Evolutionary conservation across 805 yeast genomes (phyloP).

Genomic region (Wickerhamomyces subpelliculosus): DNA sequence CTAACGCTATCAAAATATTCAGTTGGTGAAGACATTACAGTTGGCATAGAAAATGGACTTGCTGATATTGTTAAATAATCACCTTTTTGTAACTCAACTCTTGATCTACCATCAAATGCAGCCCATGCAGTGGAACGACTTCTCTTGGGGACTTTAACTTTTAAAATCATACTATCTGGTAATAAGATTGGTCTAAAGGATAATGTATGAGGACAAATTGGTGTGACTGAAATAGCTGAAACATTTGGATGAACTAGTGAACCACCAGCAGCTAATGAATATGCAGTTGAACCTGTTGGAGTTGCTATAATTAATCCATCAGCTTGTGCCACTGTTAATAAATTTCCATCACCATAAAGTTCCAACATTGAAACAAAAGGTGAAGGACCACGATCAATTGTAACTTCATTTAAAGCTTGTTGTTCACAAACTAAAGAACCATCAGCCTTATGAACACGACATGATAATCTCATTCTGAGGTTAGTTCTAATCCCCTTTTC

Average conservation of each 20-base stretch:
- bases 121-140: constrained; percentile 95
- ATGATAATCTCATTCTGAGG: constrained; percentile 81
- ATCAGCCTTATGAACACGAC: constrained; percentile 53
- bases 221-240: constrained; percentile 87
- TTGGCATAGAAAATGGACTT: constrained; percentile 89
- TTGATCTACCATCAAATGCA: constrained; percentile 86
- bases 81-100: constrained; percentile 77
- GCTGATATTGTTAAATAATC: constrained; percentile 83
- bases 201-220: constrained; percentile 93
- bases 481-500: constrained; percentile 70
- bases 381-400: constrained; percentile 89
- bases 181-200: constrained; percentile 87
- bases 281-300: constrained; percentile 96
- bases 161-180: constrained; percentile 87
- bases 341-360: constrained; percentile 77
- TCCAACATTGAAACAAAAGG: constrained; percentile 89
- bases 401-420: constrained; percentile 84
- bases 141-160: constrained; percentile 72
- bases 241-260: constrained; percentile 92
- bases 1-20: constrained; percentile 82
- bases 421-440: constrained; percentile 40
- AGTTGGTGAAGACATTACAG: constrained; percentile 66
- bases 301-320: constrained; percentile 91
- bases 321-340: constrained; percentile 86
- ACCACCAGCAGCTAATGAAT: constrained; percentile 93